These are phyloP conservation scores for Lenwebbia sp. DNA, from an alignment of 345 rosid species.

Conservation along the genomic window DNA sequence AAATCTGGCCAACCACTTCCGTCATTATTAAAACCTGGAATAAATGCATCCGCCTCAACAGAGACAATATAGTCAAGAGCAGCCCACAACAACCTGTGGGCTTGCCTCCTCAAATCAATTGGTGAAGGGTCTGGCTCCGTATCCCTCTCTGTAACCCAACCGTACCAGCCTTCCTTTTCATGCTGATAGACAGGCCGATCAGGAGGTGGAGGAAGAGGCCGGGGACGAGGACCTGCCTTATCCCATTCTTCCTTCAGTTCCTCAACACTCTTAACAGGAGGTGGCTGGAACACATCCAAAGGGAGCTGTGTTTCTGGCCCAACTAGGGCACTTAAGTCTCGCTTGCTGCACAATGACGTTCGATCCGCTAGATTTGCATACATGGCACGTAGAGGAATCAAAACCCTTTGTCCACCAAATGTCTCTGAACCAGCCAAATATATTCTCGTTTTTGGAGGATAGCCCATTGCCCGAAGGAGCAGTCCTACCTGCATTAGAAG, in stretches of 20 bases:
- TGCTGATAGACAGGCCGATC: slow-evolving; percentile 84
- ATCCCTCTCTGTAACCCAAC: slow-evolving; percentile 79
- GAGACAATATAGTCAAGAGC: slow-evolving; percentile 91
- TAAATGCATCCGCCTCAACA: slow-evolving; percentile 85
- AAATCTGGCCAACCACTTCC: slow-evolving; percentile 92
- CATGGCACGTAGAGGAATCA: slow-evolving; percentile 92
- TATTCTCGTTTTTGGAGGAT: slow-evolving; percentile 70
- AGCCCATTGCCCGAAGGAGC: slow-evolving; percentile 87
- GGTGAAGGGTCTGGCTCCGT: slow-evolving; percentile 78
- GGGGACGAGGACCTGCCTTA: slow-evolving; percentile 92
- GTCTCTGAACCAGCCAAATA: slow-evolving; percentile 91
- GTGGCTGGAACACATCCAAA: slow-evolving; percentile 23
- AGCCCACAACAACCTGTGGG: slow-evolving; percentile 89
- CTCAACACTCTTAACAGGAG: slow-evolving; percentile 48
- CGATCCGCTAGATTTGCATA: slow-evolving; percentile 67
- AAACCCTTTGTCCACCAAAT: slow-evolving; percentile 89
- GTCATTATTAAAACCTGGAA: slow-evolving; percentile 82
- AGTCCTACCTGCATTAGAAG: slow-evolving; percentile 69
- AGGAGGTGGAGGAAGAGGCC: slow-evolving; percentile 99
- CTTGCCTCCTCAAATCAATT: slow-evolving; percentile 69
- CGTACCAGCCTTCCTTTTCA: slow-evolving; percentile 99
- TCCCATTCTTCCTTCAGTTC: slow-evolving; percentile 82
- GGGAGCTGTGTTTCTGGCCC: slow-evolving; percentile 83
- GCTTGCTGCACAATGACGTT: slow-evolving; percentile 64
- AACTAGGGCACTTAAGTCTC: slow-evolving; percentile 59